Conservation (phyloP, 352 stramenopile species). For the Phytophthora colocasiae region DNA sequence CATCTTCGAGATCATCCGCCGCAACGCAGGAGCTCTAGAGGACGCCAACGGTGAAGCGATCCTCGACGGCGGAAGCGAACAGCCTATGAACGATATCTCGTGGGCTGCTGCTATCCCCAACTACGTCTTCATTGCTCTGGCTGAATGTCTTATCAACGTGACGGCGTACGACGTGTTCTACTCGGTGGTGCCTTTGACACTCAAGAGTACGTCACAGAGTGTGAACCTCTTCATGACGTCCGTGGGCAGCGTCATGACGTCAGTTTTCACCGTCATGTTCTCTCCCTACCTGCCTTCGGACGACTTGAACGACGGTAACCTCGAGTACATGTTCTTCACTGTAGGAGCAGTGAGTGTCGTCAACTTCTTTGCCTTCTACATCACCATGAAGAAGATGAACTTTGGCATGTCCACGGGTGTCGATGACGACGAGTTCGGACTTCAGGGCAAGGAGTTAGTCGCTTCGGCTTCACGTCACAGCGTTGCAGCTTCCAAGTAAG, state of each 20-base stretch:
- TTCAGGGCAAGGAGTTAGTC: constrained; percentile 30
- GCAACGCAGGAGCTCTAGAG: constrained; percentile 46
- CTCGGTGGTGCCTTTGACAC: constrained; percentile 52
- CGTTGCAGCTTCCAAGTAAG: constrained; percentile 32
- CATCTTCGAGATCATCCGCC: constrained; percentile 57
- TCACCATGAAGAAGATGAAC: constrained; percentile 66
- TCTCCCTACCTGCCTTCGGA: constrained; percentile 51
- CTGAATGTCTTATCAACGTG: constrained; percentile 69
- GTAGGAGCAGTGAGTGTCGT: constrained; percentile 55
- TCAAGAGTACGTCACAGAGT: constrained; percentile 67
- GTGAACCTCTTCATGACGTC: constrained; percentile 68
- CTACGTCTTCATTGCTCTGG: constrained; percentile 64
- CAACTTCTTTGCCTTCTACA: constrained; percentile 59
- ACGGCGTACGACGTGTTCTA: constrained; percentile 72
- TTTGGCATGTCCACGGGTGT: constrained; percentile 48
- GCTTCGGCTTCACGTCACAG: constrained; percentile 33
- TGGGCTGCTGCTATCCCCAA: constrained; percentile 57
- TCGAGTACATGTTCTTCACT: constrained; percentile 81
- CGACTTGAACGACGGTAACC: constrained; percentile 66
- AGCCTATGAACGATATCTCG: constrained; percentile 67
- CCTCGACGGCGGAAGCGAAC: constrained; percentile 41
- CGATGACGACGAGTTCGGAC: constrained; percentile 11
- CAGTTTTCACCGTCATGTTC: constrained; percentile 77
- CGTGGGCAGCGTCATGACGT: constrained; percentile 66
- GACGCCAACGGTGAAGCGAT: constrained; percentile 41